Conservation (phyloP, 192 early-diverging fungal species). For the Coemansia reversa region DNA sequence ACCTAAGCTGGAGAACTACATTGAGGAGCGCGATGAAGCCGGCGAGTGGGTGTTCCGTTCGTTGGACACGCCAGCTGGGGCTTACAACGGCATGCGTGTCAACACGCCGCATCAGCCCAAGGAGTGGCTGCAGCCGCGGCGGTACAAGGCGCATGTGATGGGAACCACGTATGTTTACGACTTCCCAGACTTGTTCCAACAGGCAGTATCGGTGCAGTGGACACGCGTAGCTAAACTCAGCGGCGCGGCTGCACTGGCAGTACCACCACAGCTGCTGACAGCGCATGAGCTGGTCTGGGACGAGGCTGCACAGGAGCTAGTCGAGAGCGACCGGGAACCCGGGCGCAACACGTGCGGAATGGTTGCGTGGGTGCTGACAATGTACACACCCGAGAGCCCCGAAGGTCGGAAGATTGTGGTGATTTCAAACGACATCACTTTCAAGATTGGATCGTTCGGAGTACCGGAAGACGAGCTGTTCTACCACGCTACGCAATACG, state of each 20-base stretch:
- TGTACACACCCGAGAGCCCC: conserved; percentile 93
- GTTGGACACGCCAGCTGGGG: conserved; percentile 71
- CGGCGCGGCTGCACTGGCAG: conserved; percentile 26
- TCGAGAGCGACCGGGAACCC: conserved; percentile 73
- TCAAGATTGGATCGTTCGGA: conserved; percentile 95
- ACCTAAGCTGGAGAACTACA: conserved; percentile 88
- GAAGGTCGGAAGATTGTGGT: conserved; percentile 84
- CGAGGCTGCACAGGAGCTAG: conserved; percentile 66
- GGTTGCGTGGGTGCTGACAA: conserved; percentile 90
- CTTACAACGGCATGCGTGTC: conserved; percentile 80
- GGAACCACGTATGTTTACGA: conserved; percentile 99
- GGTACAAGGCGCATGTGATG: conserved; percentile 97
- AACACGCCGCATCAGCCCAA: conserved; percentile 86
- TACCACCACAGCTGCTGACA: conserved; percentile 68
- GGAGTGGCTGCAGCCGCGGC: conserved; percentile 93
- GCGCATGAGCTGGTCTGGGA: conserved; percentile 87
- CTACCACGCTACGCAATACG: conserved; percentile 87
- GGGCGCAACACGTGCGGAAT: conserved; percentile 94
- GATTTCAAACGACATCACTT: conserved; percentile 98
- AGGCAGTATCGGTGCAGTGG: conserved; percentile 84
- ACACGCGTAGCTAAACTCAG: conserved; percentile 45
- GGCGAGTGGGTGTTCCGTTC: conserved; percentile 87
- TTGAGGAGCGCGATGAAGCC: conserved; percentile 81
- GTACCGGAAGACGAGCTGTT: conserved; percentile 90
- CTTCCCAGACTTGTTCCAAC: conserved; percentile 95